Conservation (phyloP, 768 basidiomycete genomes). For the Suillus alpinus region DNA sequence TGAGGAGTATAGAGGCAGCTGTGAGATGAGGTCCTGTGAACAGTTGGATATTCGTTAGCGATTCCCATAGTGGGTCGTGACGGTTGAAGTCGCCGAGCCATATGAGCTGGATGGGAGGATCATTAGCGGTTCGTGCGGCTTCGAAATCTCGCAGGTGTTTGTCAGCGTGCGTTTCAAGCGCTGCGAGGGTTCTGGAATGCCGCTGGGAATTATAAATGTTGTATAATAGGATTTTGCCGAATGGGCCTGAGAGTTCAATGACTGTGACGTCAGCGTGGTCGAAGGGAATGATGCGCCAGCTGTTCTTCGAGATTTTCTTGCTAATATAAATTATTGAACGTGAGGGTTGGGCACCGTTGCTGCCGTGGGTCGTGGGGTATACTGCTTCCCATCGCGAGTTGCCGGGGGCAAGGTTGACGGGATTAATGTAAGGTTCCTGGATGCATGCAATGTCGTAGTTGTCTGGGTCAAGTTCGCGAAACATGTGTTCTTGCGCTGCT, state of each 20-base stretch:
- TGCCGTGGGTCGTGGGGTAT: conserved; percentile 24
- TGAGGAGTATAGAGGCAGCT: background rate
- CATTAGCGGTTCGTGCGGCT: too few relatives aligned
- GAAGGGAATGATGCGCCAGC: too few relatives aligned
- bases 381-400: conserved; percentile 13
- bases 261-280: conserved; percentile 20
- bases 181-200: background rate
- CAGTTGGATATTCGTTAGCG: conserved; percentile 24
- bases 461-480: conserved; percentile 1
- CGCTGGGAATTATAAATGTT: conserved; percentile 17
- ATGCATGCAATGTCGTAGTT: conserved; percentile 23
- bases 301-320: too few relatives aligned
- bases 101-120: conserved; percentile 11
- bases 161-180: background rate
- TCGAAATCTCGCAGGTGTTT: background rate
- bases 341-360: background rate
- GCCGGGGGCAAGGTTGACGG: conserved; percentile 10
- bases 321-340: background rate
- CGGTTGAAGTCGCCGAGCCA: conserved; percentile 42
- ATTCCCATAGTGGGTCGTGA: conserved; percentile 42
- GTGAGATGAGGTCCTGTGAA: conserved; percentile 35
- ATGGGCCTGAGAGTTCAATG: conserved; percentile 15
- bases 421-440: conserved; percentile 32
- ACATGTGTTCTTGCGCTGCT: conserved; percentile 7
- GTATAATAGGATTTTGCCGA: conserved; percentile 12